Base-by-base conservation (phyloP, 2,329 filamentous ascomycete species). In the Onygenales sp. region DNA sequence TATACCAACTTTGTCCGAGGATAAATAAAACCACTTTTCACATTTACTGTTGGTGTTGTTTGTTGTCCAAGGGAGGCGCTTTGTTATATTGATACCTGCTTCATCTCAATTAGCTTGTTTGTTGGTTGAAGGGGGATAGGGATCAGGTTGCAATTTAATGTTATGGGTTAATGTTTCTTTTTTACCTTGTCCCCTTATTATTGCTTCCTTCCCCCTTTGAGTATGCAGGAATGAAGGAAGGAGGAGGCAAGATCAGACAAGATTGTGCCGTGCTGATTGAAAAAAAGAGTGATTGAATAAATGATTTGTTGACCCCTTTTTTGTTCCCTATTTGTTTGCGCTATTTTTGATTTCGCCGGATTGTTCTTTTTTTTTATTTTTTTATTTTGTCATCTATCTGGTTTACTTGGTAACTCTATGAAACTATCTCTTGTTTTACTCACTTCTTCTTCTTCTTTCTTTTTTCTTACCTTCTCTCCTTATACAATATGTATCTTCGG, bases 1-100 rank as follows among this genome's bases (percentile, higher is more conserved):
- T 42, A 51, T 43, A 42, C 42, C 37, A 42, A 32, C 27, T 51
- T 37, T 17, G 39, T 39, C 31, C 49, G 49, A 42, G 39, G 49
- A 36, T 42, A 17, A 27, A 27, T 27, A 27, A 27, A 27, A 27
- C 21, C 21, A 27, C 21, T 27, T 27, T 27, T 27, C 21, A 27
- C 21, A 27, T 27, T 27, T 27, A 27, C 21, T 27, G 21, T 27
- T 27, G 21, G 21, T 27, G 21, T 27, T 27, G 21, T 4, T 44
- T 27, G 21, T 4, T 44, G 10, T 44, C 9, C 9, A 44, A 31
- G 42, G 42, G 27, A 21, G 42, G 42, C 27, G 14, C 14, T 17
- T 14, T 31, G 42, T 44, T 21, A 11, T 21, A 31, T 31, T 11
- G 14, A 13, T 9, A 31, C 42, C 42, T 44, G 42, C 14, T 17